Base-by-base conservation (phyloP, 2,329 filamentous ascomycete species). In the Paraphoma sp. region DNA sequence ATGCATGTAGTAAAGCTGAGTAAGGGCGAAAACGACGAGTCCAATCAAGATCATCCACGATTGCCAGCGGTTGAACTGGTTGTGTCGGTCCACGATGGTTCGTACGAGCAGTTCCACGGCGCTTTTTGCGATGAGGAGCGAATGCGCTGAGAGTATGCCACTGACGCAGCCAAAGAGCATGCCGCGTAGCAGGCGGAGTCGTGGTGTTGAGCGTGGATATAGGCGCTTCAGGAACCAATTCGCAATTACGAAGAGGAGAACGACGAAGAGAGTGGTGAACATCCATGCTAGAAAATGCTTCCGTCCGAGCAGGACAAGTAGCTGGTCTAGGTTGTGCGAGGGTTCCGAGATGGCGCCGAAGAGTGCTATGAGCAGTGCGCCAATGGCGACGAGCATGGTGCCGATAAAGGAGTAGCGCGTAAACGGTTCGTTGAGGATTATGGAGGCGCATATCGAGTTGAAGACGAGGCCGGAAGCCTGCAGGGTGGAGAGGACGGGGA, bases 321-420 rank as follows among this genome's bases (percentile, higher is more conserved):
- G 83, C 76, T 98, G 93, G 62, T 87, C 83, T 53, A 99, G 81
- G 62, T 86, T 93, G 79, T 99, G 95, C 54, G 93, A 92, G 1
- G 95, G 94, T 63, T 96, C 94, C 0, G 92, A 90, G 63, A 99
- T 92, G 42, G 95, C 93, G 53, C 95, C 96, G 73, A 98, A 99
- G 33, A 92, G 87, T 41, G 92, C 95, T 68, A 99, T 98, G 59
- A 99, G 79, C 5, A 96, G 82, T n/a, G 95, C 95, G 51, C 95
- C 95, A 18, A 83, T 83, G 61, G 92, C 94, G 42, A 98, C 95
- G 48, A 99, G 86, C 50, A 95, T 69, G 1, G 95, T 99, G 38
- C 95, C 95, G 70, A 91, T 86, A 38, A 96, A 83, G n/a, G 94
- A 97, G 85, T 93, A 96, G 75, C 86, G 87, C 50, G 95, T 98